Evolutionary conservation across 2,329 filamentous ascomycete genomes (phyloP).

Genomic region (Cladosporium sp.): DNA sequence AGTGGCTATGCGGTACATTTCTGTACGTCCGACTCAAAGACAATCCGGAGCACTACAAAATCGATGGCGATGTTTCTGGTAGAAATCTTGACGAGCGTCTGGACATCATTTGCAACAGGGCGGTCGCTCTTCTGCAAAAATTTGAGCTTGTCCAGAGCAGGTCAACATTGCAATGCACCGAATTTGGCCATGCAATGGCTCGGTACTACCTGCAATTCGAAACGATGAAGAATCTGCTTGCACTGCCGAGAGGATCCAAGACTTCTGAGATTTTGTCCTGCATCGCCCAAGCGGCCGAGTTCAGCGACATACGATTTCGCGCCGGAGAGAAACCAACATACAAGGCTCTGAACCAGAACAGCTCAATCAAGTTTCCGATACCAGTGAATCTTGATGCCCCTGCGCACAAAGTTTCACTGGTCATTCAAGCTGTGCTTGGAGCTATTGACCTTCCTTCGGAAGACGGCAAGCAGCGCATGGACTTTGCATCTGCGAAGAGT

Average conservation of each 20-base stretch:
- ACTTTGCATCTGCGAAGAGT: conserved; percentile 57
- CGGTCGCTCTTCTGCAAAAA: conserved; percentile 61
- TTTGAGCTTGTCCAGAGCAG: conserved; percentile 50
- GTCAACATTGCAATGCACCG: conserved; percentile 56
- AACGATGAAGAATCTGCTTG: conserved; percentile 69
- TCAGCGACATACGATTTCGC: conserved; percentile 67
- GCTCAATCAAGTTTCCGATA: conserved; percentile 65
- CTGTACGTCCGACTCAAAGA: conserved; percentile 67
- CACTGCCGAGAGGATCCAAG: conserved; percentile 55
- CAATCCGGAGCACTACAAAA: conserved; percentile 66
- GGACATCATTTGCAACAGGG: conserved; percentile 64
- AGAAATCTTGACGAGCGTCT: conserved; percentile 58
- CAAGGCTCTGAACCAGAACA: conserved; percentile 65
- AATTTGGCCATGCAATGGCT: conserved; percentile 76
- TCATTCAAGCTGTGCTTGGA: conserved; percentile 72
- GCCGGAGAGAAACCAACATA: conserved; percentile 64
- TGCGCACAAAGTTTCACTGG: conserved; percentile 70
- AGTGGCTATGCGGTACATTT: conserved; percentile 74
- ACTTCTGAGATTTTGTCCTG: conserved; percentile 63
- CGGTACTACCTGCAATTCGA: conserved; percentile 74
- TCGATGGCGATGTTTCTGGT: conserved; percentile 50
- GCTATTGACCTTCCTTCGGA: conserved; percentile 57
- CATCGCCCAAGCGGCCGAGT: conserved; percentile 66
- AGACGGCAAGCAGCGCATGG: conserved; percentile 51
- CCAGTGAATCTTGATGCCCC: conserved; percentile 61